Evolutionary conservation across 2,329 filamentous ascomycete genomes (phyloP), one percentile per base, ranked within the genome.

Genomic region (Colletotrichum tamarilloi): DNA sequence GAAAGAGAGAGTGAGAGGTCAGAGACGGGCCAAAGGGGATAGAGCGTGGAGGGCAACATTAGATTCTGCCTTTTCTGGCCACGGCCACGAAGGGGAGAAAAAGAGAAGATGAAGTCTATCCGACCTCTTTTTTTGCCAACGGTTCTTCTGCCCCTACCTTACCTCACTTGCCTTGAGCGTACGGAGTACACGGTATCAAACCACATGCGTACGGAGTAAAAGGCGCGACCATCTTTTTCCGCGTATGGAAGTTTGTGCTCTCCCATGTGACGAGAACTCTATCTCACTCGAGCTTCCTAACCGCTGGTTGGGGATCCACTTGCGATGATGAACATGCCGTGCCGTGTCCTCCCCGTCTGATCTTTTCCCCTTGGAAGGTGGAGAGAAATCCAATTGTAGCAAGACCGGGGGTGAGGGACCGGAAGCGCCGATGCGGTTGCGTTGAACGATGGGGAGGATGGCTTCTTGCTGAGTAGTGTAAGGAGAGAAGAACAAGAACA

Each of bases 191-290:
- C 16, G 38, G 1, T 14, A 35, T 11, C 3, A 42, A 42, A 42
- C 38, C 38, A 42, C 16, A 42, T 42, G 38, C 16, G 38, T 42
- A 19, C 5, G 32, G 12, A 9, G 30, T 9, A 42, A 42, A 42
- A 42, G 14, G 35, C 35, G 35, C 16, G 35, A 32, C 14, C 35
- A 42, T 6, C 38, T 19, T 42, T n/a, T 42, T 26, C 46, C 28
- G 16, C 49, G 19, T 12, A 24, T 22, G n/a, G 38, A 16, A 35
- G 38, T 4, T 6, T 4, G 30, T 30, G 24, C 24, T 35, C n/a
- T 42, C 14, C 62, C 62, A 70, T 67, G 55, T 57, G 62, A 67
- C 32, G 12, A 60, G 42, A 59, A 42, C 42, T 67, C 46, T 57
- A n/a, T 49, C 7, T 58, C 42, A 52, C 30, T 63, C 26, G 42